A percentile compares a stretch with the other conserved stretches of the same genome.
phyloP scores from a whole-genome alignment of 192 early-diverging fungal species.

The Spizellomyces sp. region DNA sequence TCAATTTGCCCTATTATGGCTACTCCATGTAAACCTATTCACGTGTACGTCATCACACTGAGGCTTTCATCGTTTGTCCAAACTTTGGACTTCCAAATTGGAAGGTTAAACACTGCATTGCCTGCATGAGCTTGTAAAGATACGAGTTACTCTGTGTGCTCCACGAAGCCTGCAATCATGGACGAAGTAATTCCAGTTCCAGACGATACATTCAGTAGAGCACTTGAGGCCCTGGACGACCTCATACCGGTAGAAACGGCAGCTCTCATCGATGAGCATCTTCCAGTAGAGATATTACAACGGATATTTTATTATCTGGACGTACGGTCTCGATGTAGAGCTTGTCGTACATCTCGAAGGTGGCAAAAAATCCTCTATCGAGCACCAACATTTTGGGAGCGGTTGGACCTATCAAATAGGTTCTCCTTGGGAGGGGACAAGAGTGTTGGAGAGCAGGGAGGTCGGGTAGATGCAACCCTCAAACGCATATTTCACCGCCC shows the following conservation, averaged over 20 bases:
- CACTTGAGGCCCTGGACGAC: not conserved
- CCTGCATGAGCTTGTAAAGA: not conserved
- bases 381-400: slow-evolving; percentile 35
- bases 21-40: too few species aligned
- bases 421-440: slow-evolving; percentile 30
- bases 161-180: not conserved
- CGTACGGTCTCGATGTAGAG: slow-evolving; percentile 22
- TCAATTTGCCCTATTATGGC: too few species aligned
- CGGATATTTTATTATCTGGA: slow-evolving; percentile 15
- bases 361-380: slow-evolving; percentile 35
- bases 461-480: not conserved
- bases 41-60: too few species aligned
- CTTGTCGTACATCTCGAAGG: slow-evolving; percentile 1
- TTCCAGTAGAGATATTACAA: not conserved
- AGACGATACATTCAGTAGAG: not conserved
- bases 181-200: not conserved
- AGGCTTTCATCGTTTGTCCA: too few species aligned
- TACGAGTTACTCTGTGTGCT: not conserved
- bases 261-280: not conserved
- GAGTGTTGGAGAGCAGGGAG: not conserved
- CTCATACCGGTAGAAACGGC: not conserved
- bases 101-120: not conserved
- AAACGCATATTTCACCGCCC: not conserved
- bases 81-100: not conserved
- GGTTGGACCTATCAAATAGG: slow-evolving; percentile 43